Conservation (phyloP, 2,329 filamentous ascomycete species). For the Colletotrichum orbiculare region DNA sequence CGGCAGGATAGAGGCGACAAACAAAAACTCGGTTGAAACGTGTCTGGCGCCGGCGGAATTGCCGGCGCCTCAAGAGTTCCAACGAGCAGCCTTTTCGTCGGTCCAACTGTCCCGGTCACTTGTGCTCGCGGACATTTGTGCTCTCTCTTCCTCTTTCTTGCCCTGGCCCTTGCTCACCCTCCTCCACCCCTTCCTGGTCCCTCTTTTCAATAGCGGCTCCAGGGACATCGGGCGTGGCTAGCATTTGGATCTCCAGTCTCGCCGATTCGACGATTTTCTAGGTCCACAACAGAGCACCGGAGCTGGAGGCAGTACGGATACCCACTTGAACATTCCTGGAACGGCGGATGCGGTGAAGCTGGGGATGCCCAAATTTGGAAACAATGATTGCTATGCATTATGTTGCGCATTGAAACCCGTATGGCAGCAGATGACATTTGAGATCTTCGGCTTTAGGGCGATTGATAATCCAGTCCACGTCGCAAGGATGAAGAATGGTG, state of each 20-base stretch:
- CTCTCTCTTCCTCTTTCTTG: too few species aligned
- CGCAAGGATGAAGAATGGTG: too few species aligned
- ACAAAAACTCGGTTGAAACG: conserved; percentile 10
- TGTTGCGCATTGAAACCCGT: too few species aligned
- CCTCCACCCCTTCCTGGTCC: conserved; percentile 11
- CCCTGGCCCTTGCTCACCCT: background rate
- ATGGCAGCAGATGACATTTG: too few species aligned
- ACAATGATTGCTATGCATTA: too few species aligned
- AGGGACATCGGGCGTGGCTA: conserved; percentile 25
- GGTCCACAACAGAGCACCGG: conserved; percentile 27
- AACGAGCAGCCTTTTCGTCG: background rate
- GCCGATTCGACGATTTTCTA: conserved; percentile 13
- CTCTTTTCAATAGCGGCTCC: conserved; percentile 35
- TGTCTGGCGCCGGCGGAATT: conserved; percentile 17
- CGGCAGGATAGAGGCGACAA: background rate
- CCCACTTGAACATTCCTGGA: conserved; percentile 30
- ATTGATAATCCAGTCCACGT: too few species aligned
- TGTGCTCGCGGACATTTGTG: conserved; percentile 11
- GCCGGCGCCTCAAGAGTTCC: conserved; percentile 14
- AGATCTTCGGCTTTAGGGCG: too few species aligned
- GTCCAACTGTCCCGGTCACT: conserved; percentile 10
- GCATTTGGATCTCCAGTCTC: conserved; percentile 14
- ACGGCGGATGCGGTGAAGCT: conserved; percentile 20
- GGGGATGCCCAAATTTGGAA: conserved; percentile 21
- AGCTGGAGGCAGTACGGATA: conserved; percentile 23